Evolutionary conservation across 495 filamentous ascomycete species (phyloP).

Genomic region (Penicillium antarcticum): DNA sequence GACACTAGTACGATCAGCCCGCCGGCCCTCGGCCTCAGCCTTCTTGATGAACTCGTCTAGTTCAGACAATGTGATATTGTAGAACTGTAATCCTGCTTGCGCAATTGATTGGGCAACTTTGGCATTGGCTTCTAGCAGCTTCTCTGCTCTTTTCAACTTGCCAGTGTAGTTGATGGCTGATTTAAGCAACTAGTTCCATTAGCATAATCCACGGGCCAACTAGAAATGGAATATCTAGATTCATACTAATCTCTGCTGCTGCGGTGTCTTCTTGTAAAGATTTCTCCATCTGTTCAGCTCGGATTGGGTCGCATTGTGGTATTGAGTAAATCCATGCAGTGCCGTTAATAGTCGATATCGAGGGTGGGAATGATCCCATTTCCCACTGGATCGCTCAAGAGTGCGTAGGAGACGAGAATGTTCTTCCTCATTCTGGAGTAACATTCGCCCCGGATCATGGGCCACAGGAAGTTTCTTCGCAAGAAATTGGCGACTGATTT

Average conservation of each 20-base stretch:
- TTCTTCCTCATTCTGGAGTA: slow-evolving; percentile 1
- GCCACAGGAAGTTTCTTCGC: not conserved
- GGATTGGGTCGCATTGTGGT: slow-evolving; percentile 13
- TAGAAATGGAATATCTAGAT: not conserved
- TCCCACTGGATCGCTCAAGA: slow-evolving; percentile 10
- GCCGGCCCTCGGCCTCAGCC: slow-evolving; percentile 5
- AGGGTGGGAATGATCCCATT: slow-evolving; percentile 17
- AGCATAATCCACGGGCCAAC: not conserved
- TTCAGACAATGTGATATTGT: slow-evolving; percentile 12
- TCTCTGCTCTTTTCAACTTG: slow-evolving; percentile 22
- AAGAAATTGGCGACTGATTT: not conserved
- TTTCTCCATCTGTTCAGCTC: slow-evolving; percentile 20
- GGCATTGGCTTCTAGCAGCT: slow-evolving; percentile 16
- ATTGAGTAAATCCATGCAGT: slow-evolving; percentile 13
- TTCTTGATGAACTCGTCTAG: slow-evolving; percentile 16
- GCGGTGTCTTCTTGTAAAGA: slow-evolving; percentile 18
- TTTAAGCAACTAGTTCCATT: slow-evolving; percentile 11
- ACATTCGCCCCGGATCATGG: not conserved
- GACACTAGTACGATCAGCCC: slow-evolving; percentile 27
- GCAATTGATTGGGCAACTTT: slow-evolving; percentile 14
- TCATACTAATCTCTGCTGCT: slow-evolving; percentile 13
- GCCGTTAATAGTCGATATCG: slow-evolving; percentile 20
- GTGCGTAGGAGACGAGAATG: slow-evolving; percentile 9
- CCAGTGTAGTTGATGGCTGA: slow-evolving; percentile 16
- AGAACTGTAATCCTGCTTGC: slow-evolving; percentile 14